A percentile compares a stretch with the other conserved stretches of the same genome.
These are phyloP conservation scores for Aspergillus unguis DNA, from an alignment of 2,329 filamentous ascomycete species.

Conservation along the genomic window DNA sequence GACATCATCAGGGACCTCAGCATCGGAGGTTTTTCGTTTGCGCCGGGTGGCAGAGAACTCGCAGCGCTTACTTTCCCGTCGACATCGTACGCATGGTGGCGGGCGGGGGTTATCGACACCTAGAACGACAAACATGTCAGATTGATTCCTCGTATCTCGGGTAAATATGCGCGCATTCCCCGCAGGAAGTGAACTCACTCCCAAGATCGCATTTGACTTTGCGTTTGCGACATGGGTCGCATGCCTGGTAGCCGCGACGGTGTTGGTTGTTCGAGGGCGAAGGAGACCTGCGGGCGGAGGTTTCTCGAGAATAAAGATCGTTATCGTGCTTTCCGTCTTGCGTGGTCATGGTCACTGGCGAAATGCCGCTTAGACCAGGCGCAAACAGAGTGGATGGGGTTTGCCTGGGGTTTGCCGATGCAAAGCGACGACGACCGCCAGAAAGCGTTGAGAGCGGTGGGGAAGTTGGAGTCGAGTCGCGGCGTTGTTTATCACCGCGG, in stretches of 20 bases:
- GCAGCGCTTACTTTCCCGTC: slow-evolving; percentile 93
- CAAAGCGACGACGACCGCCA: slow-evolving; percentile 37
- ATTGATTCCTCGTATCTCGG: background rate
- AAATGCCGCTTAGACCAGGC: slow-evolving; percentile 16
- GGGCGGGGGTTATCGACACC: slow-evolving; percentile 88
- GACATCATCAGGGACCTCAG: slow-evolving; percentile 41
- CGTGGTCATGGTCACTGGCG: slow-evolving; percentile 20
- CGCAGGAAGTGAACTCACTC: slow-evolving; percentile 32
- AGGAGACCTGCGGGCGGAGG: slow-evolving; percentile 27
- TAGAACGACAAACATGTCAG: slow-evolving; percentile 19
- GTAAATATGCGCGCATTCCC: background rate
- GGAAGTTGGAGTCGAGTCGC: slow-evolving; percentile 13
- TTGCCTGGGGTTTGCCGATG: slow-evolving; percentile 30
- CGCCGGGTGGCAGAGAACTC: slow-evolving; percentile 92
- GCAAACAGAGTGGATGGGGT: slow-evolving; percentile 16
- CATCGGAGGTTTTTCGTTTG: slow-evolving; percentile 71
- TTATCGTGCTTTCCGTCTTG: slow-evolving; percentile 17
- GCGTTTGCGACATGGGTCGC: slow-evolving; percentile 48
- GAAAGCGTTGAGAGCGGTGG: slow-evolving; percentile 37
- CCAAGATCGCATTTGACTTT: slow-evolving; percentile 50
- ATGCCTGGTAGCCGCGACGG: slow-evolving; percentile 49
- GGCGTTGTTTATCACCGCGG: slow-evolving; percentile 3
- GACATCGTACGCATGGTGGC: slow-evolving; percentile 88
- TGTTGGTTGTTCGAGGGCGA: slow-evolving; percentile 37
- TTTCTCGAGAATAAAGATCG: slow-evolving; percentile 17